These are phyloP conservation scores for Lachnum nothofagi DNA, from an alignment of 2,329 filamentous ascomycete genomes.

Conservation along the genomic window DNA sequence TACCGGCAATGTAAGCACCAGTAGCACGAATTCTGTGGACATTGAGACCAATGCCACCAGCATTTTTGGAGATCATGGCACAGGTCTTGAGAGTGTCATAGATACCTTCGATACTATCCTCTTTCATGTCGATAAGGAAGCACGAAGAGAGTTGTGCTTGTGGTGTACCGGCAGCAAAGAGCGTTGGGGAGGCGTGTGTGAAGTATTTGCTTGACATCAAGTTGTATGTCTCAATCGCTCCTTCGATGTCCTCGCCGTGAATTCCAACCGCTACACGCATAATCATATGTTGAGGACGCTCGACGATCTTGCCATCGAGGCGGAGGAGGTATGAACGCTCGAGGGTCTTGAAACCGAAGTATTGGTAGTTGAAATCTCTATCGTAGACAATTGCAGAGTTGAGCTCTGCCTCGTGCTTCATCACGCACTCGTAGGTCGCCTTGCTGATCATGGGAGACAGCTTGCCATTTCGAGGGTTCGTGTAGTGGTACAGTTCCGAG, in stretches of 20 bases:
- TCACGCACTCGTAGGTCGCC: slow-evolving; percentile 83
- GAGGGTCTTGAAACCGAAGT: slow-evolving; percentile 98
- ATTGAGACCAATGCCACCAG: slow-evolving; percentile 94
- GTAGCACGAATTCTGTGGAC: slow-evolving; percentile 95
- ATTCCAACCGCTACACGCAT: slow-evolving; percentile 99
- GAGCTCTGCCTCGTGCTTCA: slow-evolving; percentile 93
- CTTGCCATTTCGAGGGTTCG: slow-evolving; percentile 86
- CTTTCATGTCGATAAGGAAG: slow-evolving; percentile 99
- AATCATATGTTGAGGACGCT: slow-evolving; percentile 98
- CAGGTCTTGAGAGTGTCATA: slow-evolving; percentile 99
- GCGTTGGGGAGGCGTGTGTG: slow-evolving; percentile 93
- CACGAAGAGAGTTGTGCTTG: slow-evolving; percentile 93
- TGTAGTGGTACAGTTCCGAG: slow-evolving; percentile 87
- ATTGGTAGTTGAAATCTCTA: slow-evolving; percentile 99
- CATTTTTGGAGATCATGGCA: slow-evolving; percentile 99
- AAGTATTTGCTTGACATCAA: slow-evolving; percentile 99
- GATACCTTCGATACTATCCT: slow-evolving; percentile 98
- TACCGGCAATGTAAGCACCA: slow-evolving; percentile 95
- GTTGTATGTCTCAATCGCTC: slow-evolving; percentile 95
- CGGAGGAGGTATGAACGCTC: slow-evolving; percentile 97
- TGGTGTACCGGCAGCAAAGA: slow-evolving; percentile 96
- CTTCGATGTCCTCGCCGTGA: slow-evolving; percentile 90
- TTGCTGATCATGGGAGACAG: slow-evolving; percentile 91
- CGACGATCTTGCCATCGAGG: slow-evolving; percentile 90
- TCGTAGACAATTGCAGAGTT: slow-evolving; percentile 99